A percentile compares a stretch with the other conserved stretches of the same genome.
Conservation (phyloP, 1,139 yeast species). For the Pichia sorboxylosa region DNA sequence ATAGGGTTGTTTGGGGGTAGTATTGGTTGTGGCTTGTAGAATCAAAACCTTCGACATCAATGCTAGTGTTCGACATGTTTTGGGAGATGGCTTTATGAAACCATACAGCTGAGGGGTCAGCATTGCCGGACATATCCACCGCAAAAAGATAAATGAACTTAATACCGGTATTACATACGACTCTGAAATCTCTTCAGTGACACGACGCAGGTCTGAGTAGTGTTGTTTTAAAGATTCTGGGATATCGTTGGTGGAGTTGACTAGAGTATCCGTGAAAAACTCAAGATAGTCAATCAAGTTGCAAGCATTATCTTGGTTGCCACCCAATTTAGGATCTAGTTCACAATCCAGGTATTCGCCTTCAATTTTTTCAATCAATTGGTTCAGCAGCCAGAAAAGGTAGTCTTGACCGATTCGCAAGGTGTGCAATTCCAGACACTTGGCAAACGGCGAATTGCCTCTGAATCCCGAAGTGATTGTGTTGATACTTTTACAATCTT, state of each 20-base stretch:
- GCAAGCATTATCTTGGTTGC: slow-evolving; percentile 35
- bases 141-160: slow-evolving; percentile 70
- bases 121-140: slow-evolving; percentile 87
- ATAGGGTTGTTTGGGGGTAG: too few relatives aligned
- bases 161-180: slow-evolving; percentile 47
- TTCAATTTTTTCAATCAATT: slow-evolving; percentile 43
- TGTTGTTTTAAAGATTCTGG: slow-evolving; percentile 30
- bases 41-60: slow-evolving; percentile 72
- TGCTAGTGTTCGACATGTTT: slow-evolving; percentile 66
- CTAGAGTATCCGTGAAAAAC: slow-evolving; percentile 63
- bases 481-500: too few relatives aligned
- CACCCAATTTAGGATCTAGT: slow-evolving; percentile 46
- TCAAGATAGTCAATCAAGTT: slow-evolving; percentile 46
- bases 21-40: too few relatives aligned
- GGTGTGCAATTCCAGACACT: slow-evolving; percentile 68
- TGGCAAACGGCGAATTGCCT: slow-evolving; percentile 74
- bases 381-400: slow-evolving; percentile 61
- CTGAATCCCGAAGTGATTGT: slow-evolving; percentile 58
- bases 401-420: slow-evolving; percentile 71
- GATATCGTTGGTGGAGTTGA: slow-evolving; percentile 58
- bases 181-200: slow-evolving; percentile 32
- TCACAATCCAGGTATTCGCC: slow-evolving; percentile 50
- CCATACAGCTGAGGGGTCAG: slow-evolving; percentile 79
- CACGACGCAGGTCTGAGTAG: neutral
- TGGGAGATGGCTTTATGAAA: slow-evolving; percentile 52